Conservation (phyloP, 306 rosid species). For the Citrullus amarus region DNA sequence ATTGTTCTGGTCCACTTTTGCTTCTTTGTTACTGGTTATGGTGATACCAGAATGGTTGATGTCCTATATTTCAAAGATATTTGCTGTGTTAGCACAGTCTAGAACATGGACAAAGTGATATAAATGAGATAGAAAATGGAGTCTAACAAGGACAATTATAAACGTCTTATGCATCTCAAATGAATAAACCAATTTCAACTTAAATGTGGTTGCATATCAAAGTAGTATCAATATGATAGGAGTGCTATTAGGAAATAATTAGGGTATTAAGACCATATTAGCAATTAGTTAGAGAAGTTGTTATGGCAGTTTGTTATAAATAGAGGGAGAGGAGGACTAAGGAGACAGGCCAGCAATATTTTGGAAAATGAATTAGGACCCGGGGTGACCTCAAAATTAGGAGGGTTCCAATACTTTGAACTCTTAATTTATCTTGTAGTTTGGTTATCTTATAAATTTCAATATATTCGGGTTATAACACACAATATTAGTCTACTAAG, state of each 20-base stretch:
- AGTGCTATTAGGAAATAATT: too few species aligned
- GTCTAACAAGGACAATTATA: background rate
- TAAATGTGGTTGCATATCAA: background rate
- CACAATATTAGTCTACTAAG: background rate
- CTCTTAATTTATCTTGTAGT: too few species aligned
- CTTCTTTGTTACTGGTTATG: conserved; percentile 2
- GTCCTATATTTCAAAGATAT: conserved; percentile 6
- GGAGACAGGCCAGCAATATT: too few species aligned
- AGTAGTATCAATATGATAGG: background rate
- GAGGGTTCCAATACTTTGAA: too few species aligned
- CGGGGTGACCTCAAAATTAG: too few species aligned
- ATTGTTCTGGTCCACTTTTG: conserved; percentile 15
- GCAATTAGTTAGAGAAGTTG: too few species aligned
- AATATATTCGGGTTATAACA: too few species aligned
- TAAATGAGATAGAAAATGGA: background rate
- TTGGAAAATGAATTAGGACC: too few species aligned
- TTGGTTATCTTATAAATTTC: too few species aligned
- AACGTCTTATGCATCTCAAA: background rate
- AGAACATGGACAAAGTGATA: background rate
- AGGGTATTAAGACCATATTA: too few species aligned
- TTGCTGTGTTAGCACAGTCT: background rate
- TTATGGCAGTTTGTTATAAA: too few species aligned
- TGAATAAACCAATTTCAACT: background rate
- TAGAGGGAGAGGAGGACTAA: too few species aligned
- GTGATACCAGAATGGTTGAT: background rate